Evolutionary conservation across 495 filamentous ascomycete genomes (phyloP).

Genomic region (Aspergillus ellipticus): DNA sequence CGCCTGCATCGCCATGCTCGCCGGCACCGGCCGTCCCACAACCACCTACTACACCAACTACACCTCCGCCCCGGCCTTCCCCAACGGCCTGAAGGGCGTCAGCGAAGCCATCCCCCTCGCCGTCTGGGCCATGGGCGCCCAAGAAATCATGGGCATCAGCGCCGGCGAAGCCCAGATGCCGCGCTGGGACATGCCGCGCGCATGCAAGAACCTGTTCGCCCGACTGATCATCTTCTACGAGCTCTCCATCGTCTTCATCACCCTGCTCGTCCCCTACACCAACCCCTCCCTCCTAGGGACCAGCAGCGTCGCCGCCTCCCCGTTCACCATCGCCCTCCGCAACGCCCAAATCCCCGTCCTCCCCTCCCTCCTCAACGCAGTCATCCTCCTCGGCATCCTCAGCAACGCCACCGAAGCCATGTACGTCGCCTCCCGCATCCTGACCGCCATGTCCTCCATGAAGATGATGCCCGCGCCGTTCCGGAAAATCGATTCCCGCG

Average conservation of each 20-base stretch:
- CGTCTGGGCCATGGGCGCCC: conserved; percentile 1
- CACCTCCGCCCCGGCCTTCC: neutral
- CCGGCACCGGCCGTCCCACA: neutral
- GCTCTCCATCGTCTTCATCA: conserved; percentile 1
- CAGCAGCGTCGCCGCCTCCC: neutral
- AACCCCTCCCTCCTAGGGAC: neutral
- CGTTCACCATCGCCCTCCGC: neutral
- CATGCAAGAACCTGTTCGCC: neutral
- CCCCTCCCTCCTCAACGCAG: conserved; percentile 2
- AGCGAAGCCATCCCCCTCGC: neutral
- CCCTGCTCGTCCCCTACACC: neutral
- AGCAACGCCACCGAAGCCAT: neutral
- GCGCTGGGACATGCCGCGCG: neutral
- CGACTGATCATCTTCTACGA: conserved; percentile 1
- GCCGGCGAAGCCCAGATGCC: conserved; percentile 1
- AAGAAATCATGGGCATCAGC: conserved; percentile 1
- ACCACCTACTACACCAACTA: neutral
- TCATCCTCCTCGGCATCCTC: neutral
- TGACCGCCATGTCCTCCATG: neutral
- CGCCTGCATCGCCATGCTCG: neutral
- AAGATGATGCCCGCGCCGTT: neutral
- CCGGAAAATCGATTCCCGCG: neutral
- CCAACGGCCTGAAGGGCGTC: neutral
- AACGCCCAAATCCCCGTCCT: conserved; percentile 2
- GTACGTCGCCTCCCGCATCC: neutral